Conservation (phyloP, 805 yeast species). For the Nakazawaea populi region DNA sequence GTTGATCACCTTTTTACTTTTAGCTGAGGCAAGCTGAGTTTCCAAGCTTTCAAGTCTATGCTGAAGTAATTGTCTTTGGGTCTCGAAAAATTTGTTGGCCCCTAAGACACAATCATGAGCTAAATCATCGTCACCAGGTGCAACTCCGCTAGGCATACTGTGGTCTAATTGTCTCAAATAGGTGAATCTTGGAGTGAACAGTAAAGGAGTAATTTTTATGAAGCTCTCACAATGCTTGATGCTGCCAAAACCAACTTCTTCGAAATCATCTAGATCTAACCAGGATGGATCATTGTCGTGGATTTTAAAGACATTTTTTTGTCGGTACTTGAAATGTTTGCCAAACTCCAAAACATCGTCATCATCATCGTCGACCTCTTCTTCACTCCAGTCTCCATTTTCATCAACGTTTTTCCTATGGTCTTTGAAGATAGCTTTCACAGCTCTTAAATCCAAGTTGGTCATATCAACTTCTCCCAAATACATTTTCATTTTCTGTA, state of each 20-base stretch:
- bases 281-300: constrained; percentile 49
- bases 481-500: constrained; percentile 46
- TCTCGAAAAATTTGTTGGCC: constrained; percentile 39
- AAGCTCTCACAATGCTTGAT: constrained; percentile 29
- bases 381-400: constrained; percentile 6
- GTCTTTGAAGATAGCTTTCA: constrained; percentile 40
- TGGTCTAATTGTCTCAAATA: constrained; percentile 61
- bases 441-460: constrained; percentile 54
- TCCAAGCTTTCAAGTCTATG: constrained; percentile 20
- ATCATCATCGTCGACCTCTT: constrained; percentile 7
- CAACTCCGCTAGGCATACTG: constrained; percentile 23
- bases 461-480: constrained; percentile 56
- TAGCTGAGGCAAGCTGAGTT: constrained; percentile 24
- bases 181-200: constrained; percentile 63
- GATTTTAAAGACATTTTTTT: constrained; percentile 7
- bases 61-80: constrained; percentile 36
- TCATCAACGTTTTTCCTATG: not conserved
- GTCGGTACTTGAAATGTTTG: constrained; percentile 11
- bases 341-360: constrained; percentile 2
- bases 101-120: constrained; percentile 66
- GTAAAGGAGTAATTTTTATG: constrained; percentile 52
- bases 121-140: constrained; percentile 46
- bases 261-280: constrained; percentile 59
- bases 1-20: constrained; percentile 5
- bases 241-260: constrained; percentile 45